These are phyloP conservation scores for Zygosaccharomyces gambellarensis DNA, from an alignment of 805 yeast species.

Conservation along the genomic window DNA sequence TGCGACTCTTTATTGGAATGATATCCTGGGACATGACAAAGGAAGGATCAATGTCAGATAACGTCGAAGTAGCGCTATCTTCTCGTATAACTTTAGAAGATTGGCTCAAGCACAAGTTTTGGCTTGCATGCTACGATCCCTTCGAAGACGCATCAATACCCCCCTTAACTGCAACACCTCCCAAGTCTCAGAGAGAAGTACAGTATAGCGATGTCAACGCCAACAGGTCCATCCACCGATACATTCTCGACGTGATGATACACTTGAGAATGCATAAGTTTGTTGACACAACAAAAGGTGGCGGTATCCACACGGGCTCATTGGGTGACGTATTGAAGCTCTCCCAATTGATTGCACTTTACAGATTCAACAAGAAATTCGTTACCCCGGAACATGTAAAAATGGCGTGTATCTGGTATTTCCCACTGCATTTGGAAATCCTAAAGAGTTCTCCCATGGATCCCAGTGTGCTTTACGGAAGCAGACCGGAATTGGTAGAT, in stretches of 20 bases:
- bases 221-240: conserved; percentile 46
- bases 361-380: conserved; percentile 34
- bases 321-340: conserved; percentile 41
- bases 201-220: conserved; percentile 31
- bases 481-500: conserved; percentile 26
- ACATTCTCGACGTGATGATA: conserved; percentile 54
- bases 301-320: conserved; percentile 49
- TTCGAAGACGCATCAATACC: conserved; percentile 5
- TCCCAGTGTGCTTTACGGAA: conserved; percentile 28
- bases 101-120: conserved; percentile 42
- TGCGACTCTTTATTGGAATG: conserved; percentile 10
- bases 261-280: conserved; percentile 54
- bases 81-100: conserved; percentile 15
- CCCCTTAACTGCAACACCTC: neutral
- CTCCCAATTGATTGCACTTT: conserved; percentile 38
- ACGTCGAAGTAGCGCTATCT: neutral
- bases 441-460: conserved; percentile 36
- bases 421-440: conserved; percentile 52
- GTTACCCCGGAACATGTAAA: conserved; percentile 52
- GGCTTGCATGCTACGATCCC: conserved; percentile 27
- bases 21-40: conserved; percentile 9
- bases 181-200: neutral
- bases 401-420: conserved; percentile 42
- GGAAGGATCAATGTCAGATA: neutral
- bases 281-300: conserved; percentile 36